These are phyloP conservation scores for Backusella mclennaniae DNA, from an alignment of 192 early-diverging fungal genomes.

Conservation along the genomic window DNA sequence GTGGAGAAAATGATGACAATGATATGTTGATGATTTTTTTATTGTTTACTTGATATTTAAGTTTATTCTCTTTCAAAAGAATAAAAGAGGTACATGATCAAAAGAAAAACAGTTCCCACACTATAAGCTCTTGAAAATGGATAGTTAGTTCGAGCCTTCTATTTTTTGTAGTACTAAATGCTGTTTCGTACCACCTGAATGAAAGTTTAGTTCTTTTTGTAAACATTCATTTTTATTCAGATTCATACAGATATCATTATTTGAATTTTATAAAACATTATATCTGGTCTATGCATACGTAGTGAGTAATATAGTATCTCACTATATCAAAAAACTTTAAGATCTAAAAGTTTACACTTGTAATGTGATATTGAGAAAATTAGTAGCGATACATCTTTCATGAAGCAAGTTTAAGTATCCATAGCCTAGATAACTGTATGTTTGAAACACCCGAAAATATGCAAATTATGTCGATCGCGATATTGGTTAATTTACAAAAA, in stretches of 20 bases:
- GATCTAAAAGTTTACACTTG: too few relatives aligned
- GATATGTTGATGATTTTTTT: background rate
- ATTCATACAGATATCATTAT: too few relatives aligned
- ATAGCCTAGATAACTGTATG: too few relatives aligned
- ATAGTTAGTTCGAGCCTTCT: too few relatives aligned
- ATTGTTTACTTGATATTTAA: background rate
- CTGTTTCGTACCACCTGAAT: background rate
- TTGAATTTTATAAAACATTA: too few relatives aligned
- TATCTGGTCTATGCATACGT: too few relatives aligned
- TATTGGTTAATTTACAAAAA: background rate
- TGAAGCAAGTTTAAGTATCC: too few relatives aligned
- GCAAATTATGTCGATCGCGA: background rate
- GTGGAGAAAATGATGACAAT: background rate
- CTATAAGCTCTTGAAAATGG: background rate
- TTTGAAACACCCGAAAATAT: too few relatives aligned
- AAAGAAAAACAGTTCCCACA: background rate
- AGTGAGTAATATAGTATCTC: too few relatives aligned
- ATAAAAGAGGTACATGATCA: background rate
- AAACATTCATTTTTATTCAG: background rate
- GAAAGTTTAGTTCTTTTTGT: background rate
- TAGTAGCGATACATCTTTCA: too few relatives aligned
- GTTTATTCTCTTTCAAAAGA: background rate
- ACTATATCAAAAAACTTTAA: too few relatives aligned
- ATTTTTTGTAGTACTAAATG: background rate
- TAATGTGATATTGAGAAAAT: too few relatives aligned